These are phyloP conservation scores for Tetrahymena elliotti DNA, from an alignment of 73 alveolate genomes.

Conservation along the genomic window DNA sequence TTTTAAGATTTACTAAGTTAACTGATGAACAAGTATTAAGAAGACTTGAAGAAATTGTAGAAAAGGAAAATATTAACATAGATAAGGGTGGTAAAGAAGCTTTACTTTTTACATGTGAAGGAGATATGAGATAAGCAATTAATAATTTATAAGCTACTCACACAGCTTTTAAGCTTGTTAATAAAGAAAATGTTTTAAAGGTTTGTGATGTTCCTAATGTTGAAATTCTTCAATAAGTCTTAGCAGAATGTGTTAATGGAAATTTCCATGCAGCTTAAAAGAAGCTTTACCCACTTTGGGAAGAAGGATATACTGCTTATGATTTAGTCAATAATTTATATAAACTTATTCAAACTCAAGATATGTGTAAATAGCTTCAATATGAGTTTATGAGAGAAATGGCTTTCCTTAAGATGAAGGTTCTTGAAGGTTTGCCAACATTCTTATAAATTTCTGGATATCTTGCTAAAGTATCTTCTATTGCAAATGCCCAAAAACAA, in stretches of 20 bases:
- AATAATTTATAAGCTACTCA: conserved; percentile 93
- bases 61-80: conserved; percentile 17
- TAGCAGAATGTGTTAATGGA: conserved; percentile 57
- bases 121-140: conserved; percentile 99
- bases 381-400: conserved; percentile 70
- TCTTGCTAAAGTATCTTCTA: conserved; percentile 52
- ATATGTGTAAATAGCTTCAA: conserved; percentile 75
- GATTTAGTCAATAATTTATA: conserved; percentile 82
- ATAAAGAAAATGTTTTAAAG: conserved; percentile 86
- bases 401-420: conserved; percentile 79
- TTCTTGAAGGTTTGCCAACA: conserved; percentile 87
- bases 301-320: conserved; percentile 81
- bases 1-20: conserved; percentile 91
- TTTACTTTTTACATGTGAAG: conserved; percentile 90
- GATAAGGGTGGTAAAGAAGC: conserved; percentile 90
- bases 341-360: conserved; percentile 67
- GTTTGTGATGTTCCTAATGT: conserved; percentile 97
- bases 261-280: conserved; percentile 65
- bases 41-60: conserved; percentile 52
- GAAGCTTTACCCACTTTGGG: conserved; percentile 53
- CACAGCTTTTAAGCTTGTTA: conserved; percentile 83
- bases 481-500: not conserved
- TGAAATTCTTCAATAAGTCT: conserved; percentile 62
- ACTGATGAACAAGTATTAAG: conserved; percentile 75
- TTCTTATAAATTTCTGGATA: conserved; percentile 80